Percentiles rank a stretch among this genome's conserved stretches.
phyloP scores from a whole-genome alignment of 2,329 filamentous ascomycete genomes.

The Nothophoma quercina region DNA sequence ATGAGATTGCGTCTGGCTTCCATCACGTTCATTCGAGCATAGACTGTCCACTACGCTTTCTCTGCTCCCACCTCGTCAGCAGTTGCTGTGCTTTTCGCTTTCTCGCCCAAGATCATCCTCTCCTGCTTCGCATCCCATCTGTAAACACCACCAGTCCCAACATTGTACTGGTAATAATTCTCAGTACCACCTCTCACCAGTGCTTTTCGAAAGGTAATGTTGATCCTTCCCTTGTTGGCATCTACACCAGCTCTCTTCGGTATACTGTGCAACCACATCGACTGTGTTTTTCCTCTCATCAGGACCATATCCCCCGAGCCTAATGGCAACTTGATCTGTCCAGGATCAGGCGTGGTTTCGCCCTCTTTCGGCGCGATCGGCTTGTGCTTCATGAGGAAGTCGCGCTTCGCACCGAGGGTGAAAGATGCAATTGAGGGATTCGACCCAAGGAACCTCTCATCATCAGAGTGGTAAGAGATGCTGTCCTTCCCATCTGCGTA shows the following conservation, averaged over 20 bases:
- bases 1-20: too few relatives aligned
- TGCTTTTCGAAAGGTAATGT: slow-evolving; percentile 79
- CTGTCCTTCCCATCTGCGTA: slow-evolving; percentile 79
- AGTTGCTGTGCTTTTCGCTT: slow-evolving; percentile 1
- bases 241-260: slow-evolving; percentile 74
- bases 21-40: too few relatives aligned
- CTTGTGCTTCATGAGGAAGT: slow-evolving; percentile 84
- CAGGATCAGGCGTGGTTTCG: slow-evolving; percentile 47
- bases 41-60: too few relatives aligned
- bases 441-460: slow-evolving; percentile 76
- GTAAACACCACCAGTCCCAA: slow-evolving; percentile 73
- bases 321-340: slow-evolving; percentile 62
- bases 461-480: slow-evolving; percentile 81
- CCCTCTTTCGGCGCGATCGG: slow-evolving; percentile 54
- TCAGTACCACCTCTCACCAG: slow-evolving; percentile 76
- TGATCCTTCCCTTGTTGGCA: slow-evolving; percentile 68
- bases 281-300: slow-evolving; percentile 78
- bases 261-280: slow-evolving; percentile 76
- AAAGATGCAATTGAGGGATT: slow-evolving; percentile 78
- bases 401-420: slow-evolving; percentile 73
- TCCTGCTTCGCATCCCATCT: slow-evolving; percentile 67
- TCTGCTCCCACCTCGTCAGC: background rate
- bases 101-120: slow-evolving; percentile 58
- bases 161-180: slow-evolving; percentile 87
- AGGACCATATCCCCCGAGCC: slow-evolving; percentile 78